Conservation (phyloP, 1,139 yeast genomes). For the Saccharomyces hybrid region DNA sequence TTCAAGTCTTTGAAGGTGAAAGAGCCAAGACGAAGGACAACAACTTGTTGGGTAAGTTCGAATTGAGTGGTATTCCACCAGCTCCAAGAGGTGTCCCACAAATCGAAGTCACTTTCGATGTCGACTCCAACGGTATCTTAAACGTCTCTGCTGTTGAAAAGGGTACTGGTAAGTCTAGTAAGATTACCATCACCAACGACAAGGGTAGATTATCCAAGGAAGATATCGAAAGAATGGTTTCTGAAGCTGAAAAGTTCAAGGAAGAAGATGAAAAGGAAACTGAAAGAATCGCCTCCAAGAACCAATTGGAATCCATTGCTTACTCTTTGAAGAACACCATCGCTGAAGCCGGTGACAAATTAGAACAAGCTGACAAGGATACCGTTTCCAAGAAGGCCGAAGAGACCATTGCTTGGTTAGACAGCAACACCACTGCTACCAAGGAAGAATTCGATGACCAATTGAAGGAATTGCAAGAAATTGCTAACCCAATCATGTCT, state of each 20-base stretch:
- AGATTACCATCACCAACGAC: conserved; percentile 83
- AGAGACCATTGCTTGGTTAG: conserved; percentile 83
- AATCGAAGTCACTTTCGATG: conserved; percentile 87
- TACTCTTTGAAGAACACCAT: conserved; percentile 81
- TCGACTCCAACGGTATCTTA: conserved; percentile 88
- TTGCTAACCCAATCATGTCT: conserved; percentile 90
- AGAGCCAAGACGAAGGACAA: conserved; percentile 89
- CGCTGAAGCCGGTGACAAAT: conserved; percentile 75
- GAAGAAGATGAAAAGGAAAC: conserved; percentile 81
- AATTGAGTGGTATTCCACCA: conserved; percentile 86
- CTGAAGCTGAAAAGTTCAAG: conserved; percentile 81
- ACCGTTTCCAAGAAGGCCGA: conserved; percentile 76
- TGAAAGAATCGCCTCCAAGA: conserved; percentile 71
- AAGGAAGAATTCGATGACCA: conserved; percentile 80
- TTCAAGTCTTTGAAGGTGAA: conserved; percentile 91
- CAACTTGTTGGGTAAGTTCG: conserved; percentile 90
- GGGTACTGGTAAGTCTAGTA: conserved; percentile 76
- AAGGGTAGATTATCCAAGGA: conserved; percentile 94
- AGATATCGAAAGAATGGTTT: conserved; percentile 90
- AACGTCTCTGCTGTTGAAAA: conserved; percentile 91
- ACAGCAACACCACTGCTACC: conserved; percentile 77
- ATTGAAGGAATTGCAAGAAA: conserved; percentile 89
- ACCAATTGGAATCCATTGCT: conserved; percentile 86
- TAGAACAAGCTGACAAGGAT: conserved; percentile 71
- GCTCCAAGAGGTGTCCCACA: conserved; percentile 96